A percentile compares a stretch with the other conserved stretches of the same genome.
Evolutionary conservation across 2,329 filamentous ascomycete species (phyloP).

Genomic region (Dactylonectria estremocensis): DNA sequence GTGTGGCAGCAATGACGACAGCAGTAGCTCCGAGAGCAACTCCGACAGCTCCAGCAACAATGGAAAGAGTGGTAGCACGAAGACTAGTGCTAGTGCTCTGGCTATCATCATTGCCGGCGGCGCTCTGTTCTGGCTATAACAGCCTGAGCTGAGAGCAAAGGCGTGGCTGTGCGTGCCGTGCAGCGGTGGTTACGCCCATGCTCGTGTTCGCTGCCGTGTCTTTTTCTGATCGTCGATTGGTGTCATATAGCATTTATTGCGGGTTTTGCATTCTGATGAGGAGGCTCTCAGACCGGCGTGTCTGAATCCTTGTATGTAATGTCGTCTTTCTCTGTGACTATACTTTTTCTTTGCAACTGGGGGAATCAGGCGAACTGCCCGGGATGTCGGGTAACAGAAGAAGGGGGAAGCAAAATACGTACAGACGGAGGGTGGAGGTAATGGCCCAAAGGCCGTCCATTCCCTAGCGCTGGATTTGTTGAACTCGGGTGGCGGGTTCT

Average conservation of each 20-base stretch:
- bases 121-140: slow-evolving; percentile 55
- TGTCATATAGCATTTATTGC: slow-evolving; percentile 43
- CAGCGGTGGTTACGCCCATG: slow-evolving; percentile 15
- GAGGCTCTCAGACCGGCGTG: slow-evolving; percentile 37
- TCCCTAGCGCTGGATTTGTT: slow-evolving; percentile 31
- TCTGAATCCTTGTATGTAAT: slow-evolving; percentile 44
- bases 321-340: slow-evolving; percentile 39
- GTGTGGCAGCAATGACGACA: slow-evolving; percentile 49
- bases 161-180: not conserved
- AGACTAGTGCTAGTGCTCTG: slow-evolving; percentile 54
- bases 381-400: slow-evolving; percentile 26
- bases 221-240: slow-evolving; percentile 12
- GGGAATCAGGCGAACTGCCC: slow-evolving; percentile 33
- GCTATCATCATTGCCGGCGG: slow-evolving; percentile 56
- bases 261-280: slow-evolving; percentile 40
- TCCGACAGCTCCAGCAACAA: slow-evolving; percentile 51
- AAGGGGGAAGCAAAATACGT: slow-evolving; percentile 4
- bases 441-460: slow-evolving; percentile 42
- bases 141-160: slow-evolving; percentile 2
- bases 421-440: slow-evolving; percentile 35
- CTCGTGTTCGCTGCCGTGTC: slow-evolving; percentile 19
- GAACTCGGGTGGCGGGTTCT: slow-evolving; percentile 7
- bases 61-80: slow-evolving; percentile 52
- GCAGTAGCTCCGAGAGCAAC: slow-evolving; percentile 42
- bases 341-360: slow-evolving; percentile 30